Evolutionary conservation across 148 eudicot genomes (phyloP), one percentile per base, ranked within the genome.

Genomic region (Rhododendron kiyosumense): DNA sequence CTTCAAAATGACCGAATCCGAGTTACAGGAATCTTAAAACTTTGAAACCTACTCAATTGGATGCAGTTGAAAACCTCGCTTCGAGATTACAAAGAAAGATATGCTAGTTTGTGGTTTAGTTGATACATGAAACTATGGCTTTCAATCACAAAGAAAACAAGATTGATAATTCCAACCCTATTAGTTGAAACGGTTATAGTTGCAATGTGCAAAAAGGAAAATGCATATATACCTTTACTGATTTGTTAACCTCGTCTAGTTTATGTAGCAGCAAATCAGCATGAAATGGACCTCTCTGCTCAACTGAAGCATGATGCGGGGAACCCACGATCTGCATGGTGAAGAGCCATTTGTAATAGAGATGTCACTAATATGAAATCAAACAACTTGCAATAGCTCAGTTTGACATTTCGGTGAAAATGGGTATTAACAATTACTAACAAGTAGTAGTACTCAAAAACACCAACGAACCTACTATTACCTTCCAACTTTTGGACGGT

Each of bases 231-330:
- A 94, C 98, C 98, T 96, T 93, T 14, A 93, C 92, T 74, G 98
- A 94, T 89, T 88, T 91, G 85, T 88, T 91, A 79, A 96, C 92
- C 93, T 96, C 96, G 54, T 96, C 96, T 78, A 94, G 86, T 81
- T 91, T 96, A 85, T 89, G 87, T 67, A 93, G 81, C 86, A 96
- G 84, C 38, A 91, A 79, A 85, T 94, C 98, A 61, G 92, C 86
- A 83, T 91, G 90, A 51, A 84, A 86, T 46, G 84, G 49, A 51
- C 87, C 88, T 89, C 92, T 92, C 75, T 81, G 86, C 84, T 94
- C 95, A 84, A 85, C 45, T 54, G 90, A 75, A 83, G 88, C 65
- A 69, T 84, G 75, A 69, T 28, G 84, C 8, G 93, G 90, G 67
- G 93, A 92, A 87, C 84, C 81, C 17, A 71, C 84, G 32, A 76